Base-by-base conservation (phyloP, 2,329 filamentous ascomycete species). In the Dactylella cylindrospora region DNA sequence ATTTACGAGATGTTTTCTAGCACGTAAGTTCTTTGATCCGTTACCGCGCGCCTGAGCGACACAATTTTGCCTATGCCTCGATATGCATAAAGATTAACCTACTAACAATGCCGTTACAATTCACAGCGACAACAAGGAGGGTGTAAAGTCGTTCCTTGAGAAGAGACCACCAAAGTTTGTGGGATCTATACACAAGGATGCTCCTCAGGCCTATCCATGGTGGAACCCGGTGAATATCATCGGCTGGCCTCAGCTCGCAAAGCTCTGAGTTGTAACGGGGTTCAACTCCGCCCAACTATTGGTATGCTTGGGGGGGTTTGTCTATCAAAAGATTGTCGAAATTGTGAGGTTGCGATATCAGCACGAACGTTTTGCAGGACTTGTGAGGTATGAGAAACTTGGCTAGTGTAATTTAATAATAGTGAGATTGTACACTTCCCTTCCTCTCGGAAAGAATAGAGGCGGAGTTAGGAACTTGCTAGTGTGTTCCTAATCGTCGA, bases 91-190 rank as follows among this genome's bases (percentile, higher is more conserved):
- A n/a, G n/a, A n/a, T n/a, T n/a, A n/a, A n/a, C n/a, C n/a, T n/a
- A 20, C 19, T 6, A 31, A 43, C 13, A 19, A n/a, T 32, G 17
- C 5, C 5, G 25, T 7, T 26, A 12, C 3, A 5, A 17, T 28
- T 15, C 28, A 10, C 32, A 80, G 78, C 65, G 85, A 88, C 68
- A 81, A 84, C 46, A 78, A 77, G 28, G 85, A 88, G 70, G 85
- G 84, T 2, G 80, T 87, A 5, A 70, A 76, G 49, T 82, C 82
- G n/a, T 88, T 88, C 71, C 72, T 86, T 70, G 76, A 87, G 73
- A 88, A 88, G 75, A 75, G 85, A 43, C 75, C 77, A 53, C 80
- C 83, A 0, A 74, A 78, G 9, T 88, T 88, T 68, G 75, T 73
- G 28, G 84, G 77, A 1, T 81, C 76, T 5, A 77, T 86, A 72